Evolutionary conservation across 176 grass and related monocot genomes (phyloP).

Genomic region (Cymbopogon citratus): DNA sequence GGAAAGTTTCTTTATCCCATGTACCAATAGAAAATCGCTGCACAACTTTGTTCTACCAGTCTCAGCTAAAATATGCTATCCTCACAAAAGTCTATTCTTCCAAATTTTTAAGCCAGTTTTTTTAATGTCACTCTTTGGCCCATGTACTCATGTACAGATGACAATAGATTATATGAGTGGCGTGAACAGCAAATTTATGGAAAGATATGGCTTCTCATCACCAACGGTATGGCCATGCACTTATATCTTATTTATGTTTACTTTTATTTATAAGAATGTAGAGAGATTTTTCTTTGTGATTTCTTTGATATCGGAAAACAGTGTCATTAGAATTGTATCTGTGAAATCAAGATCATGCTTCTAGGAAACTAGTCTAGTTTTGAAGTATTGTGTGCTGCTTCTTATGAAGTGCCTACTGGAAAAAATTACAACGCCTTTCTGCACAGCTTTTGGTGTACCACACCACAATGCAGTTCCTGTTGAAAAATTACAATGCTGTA

Average conservation of each 20-base stretch:
- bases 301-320: neutral
- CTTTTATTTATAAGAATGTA: conserved; percentile 8
- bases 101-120: neutral
- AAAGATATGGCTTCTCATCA: conserved; percentile 95
- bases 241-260: conserved; percentile 3
- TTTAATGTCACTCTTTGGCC: conserved; percentile 6
- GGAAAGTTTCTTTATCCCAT: neutral
- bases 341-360: conserved; percentile 9
- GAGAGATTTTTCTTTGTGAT: neutral
- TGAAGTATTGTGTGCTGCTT: neutral
- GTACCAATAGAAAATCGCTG: neutral
- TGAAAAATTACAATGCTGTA: neutral
- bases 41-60: neutral
- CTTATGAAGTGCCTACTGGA: neutral
- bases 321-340: neutral
- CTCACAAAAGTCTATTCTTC: neutral
- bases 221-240: conserved; percentile 53
- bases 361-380: neutral
- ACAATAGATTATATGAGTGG: conserved; percentile 85
- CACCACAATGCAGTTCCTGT: neutral
- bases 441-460: neutral
- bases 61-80: conserved; percentile 5
- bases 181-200: conserved; percentile 66
- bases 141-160: conserved; percentile 48
- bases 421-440: neutral